Conservation (phyloP, 2,329 filamentous ascomycete genomes). For the Aureobasidium sp. region DNA sequence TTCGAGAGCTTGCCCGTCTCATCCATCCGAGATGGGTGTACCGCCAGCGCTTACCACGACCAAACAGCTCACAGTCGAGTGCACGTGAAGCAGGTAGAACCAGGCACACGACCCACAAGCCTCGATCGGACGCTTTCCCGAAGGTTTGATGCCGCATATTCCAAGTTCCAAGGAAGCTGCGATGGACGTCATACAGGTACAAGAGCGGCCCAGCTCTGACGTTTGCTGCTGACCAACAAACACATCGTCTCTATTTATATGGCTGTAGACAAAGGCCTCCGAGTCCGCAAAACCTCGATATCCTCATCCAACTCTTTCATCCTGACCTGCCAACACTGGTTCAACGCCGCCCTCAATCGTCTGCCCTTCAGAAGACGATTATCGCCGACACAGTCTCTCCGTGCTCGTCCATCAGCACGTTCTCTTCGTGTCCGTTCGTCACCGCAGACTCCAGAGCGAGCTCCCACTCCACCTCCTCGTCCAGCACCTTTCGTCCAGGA, state of each 20-base stretch:
- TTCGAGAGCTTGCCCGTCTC: not conserved
- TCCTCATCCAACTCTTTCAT: not conserved
- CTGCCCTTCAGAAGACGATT: not conserved
- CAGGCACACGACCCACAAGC: not conserved
- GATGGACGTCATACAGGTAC: slow-evolving; percentile 6
- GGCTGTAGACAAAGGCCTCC: not conserved
- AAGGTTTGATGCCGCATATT: not conserved
- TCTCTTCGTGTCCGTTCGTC: not conserved
- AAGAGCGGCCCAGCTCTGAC: not conserved
- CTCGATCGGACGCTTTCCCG: not conserved
- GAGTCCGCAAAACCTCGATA: not conserved
- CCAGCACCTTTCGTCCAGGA: not conserved
- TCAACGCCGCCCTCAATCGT: not conserved
- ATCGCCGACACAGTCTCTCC: not conserved
- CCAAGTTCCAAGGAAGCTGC: not conserved
- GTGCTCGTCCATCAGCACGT: not conserved
- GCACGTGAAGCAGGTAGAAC: not conserved
- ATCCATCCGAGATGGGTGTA: not conserved
- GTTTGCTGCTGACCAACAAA: not conserved
- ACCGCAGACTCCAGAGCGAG: not conserved
- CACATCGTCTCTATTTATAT: not conserved
- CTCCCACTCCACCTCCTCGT: not conserved
- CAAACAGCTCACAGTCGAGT: not conserved
- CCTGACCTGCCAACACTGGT: not conserved
- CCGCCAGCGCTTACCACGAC: not conserved